Conservation (phyloP, 2,329 filamentous ascomycete species). For the Dendrostoma leiphaemia region DNA sequence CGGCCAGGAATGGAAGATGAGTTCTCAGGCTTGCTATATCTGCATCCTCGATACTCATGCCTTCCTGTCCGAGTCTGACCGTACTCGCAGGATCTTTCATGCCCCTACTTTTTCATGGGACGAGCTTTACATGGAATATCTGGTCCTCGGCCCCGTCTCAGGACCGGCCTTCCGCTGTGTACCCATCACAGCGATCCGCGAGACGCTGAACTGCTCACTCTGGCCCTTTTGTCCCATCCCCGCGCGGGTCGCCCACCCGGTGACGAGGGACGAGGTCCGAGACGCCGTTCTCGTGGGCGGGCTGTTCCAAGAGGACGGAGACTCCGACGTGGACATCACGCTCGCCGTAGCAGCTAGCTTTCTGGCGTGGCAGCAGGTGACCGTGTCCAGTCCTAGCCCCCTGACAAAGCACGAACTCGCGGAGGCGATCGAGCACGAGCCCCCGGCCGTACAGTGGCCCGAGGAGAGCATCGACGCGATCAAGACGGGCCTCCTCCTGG, state of each 20-base stretch:
- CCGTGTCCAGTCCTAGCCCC: background rate
- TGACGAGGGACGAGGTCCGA: background rate
- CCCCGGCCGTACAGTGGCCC: background rate
- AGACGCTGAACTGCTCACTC: background rate
- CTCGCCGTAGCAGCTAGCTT: background rate
- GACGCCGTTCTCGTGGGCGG: background rate
- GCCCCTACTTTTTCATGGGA: background rate
- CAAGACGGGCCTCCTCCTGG: too few relatives aligned
- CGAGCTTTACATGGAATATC: background rate
- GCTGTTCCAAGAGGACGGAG: background rate
- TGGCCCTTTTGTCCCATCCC: background rate
- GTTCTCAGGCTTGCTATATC: background rate
- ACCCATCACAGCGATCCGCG: background rate
- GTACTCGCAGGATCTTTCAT: background rate
- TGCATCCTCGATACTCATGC: background rate
- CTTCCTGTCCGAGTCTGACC: background rate
- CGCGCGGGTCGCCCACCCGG: background rate
- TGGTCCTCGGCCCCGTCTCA: background rate
- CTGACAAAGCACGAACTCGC: background rate
- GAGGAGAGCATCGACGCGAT: background rate
- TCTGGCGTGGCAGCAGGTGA: background rate
- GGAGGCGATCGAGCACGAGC: background rate
- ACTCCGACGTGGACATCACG: background rate
- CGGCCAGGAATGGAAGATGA: background rate
- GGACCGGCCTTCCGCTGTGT: background rate